A percentile compares a stretch with the other conserved stretches of the same genome.
These are phyloP conservation scores for Termitomyces sp. DNA, from an alignment of 768 basidiomycete genomes.

Conservation along the genomic window DNA sequence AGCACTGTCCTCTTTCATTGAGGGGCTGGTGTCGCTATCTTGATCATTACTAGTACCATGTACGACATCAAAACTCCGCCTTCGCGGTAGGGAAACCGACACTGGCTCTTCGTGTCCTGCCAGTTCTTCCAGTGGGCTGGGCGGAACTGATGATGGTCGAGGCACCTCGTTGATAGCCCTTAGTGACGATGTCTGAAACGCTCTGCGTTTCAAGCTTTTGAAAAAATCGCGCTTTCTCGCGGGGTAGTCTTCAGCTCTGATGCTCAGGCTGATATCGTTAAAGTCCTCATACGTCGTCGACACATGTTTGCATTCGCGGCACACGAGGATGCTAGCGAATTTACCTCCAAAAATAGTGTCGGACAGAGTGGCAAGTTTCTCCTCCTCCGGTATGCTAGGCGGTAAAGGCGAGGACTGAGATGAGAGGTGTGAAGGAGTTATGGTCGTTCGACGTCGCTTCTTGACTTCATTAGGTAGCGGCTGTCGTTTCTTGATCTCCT, in stretches of 20 bases:
- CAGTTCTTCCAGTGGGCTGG: constrained; percentile 25
- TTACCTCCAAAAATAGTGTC: constrained; percentile 91
- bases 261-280: constrained; percentile 86
- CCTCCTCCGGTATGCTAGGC: constrained; percentile 30
- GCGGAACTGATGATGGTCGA: constrained; percentile 58
- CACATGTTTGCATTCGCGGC: constrained; percentile 90
- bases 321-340: constrained; percentile 88
- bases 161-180: constrained; percentile 24
- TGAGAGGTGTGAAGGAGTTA: constrained; percentile 19
- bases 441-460: constrained; percentile 34
- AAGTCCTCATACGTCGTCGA: constrained; percentile 94
- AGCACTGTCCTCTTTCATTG: constrained; percentile 22
- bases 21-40: constrained; percentile 10
- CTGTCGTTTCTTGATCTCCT: constrained; percentile 78
- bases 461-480: constrained; percentile 35
- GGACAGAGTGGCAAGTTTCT: constrained; percentile 62
- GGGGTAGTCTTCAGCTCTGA: constrained; percentile 78
- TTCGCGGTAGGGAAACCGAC: constrained; percentile 29
- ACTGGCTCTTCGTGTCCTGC: constrained; percentile 31
- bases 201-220: constrained; percentile 61
- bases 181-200: constrained; percentile 25
- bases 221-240: constrained; percentile 75
- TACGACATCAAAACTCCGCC: constrained; percentile 39
- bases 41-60: constrained; percentile 13
- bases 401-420: constrained; percentile 9